These are phyloP conservation scores for Breynia disticha DNA, from an alignment of 441 rosid species.

Conservation along the genomic window DNA sequence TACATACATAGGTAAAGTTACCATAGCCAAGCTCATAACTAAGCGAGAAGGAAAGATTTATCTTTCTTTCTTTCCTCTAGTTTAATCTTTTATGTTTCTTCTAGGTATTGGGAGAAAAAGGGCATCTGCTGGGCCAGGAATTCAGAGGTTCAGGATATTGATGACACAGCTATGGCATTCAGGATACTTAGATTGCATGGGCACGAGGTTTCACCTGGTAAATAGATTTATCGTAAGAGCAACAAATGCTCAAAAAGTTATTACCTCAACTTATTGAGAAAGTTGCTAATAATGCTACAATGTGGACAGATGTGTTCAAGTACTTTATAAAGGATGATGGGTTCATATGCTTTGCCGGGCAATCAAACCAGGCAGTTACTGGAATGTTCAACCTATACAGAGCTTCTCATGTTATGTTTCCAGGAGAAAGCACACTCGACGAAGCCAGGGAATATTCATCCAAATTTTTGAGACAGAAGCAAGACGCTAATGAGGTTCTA, in stretches of 20 bases:
- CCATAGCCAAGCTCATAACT: not conserved
- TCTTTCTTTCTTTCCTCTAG: too few species aligned
- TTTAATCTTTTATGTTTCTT: too few species aligned
- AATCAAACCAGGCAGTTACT: slow-evolving; percentile 80
- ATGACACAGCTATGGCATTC: slow-evolving; percentile 94
- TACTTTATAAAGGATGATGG: slow-evolving; percentile 57
- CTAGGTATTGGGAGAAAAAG: slow-evolving; percentile 66
- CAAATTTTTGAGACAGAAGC: slow-evolving; percentile 42
- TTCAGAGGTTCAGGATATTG: slow-evolving; percentile 64
- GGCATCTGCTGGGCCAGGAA: slow-evolving; percentile 96
- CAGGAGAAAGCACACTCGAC: slow-evolving; percentile 57
- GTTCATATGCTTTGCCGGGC: slow-evolving; percentile 71
- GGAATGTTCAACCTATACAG: slow-evolving; percentile 78
- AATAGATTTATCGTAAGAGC: not conserved
- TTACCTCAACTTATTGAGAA: not conserved
- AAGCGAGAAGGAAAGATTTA: too few species aligned
- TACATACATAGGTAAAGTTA: slow-evolving; percentile 47
- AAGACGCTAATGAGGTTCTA: slow-evolving; percentile 37
- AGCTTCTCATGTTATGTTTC: slow-evolving; percentile 67
- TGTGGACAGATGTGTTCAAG: slow-evolving; percentile 60
- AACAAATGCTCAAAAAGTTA: not conserved
- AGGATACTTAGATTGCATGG: slow-evolving; percentile 66
- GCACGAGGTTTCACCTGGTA: slow-evolving; percentile 69
- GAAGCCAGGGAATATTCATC: slow-evolving; percentile 44
- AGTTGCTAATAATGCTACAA: not conserved